A percentile compares a stretch with the other conserved stretches of the same genome.
These are phyloP conservation scores for Dillenia turbinata DNA, from an alignment of 164 flowering plant genomes.

Conservation along the genomic window DNA sequence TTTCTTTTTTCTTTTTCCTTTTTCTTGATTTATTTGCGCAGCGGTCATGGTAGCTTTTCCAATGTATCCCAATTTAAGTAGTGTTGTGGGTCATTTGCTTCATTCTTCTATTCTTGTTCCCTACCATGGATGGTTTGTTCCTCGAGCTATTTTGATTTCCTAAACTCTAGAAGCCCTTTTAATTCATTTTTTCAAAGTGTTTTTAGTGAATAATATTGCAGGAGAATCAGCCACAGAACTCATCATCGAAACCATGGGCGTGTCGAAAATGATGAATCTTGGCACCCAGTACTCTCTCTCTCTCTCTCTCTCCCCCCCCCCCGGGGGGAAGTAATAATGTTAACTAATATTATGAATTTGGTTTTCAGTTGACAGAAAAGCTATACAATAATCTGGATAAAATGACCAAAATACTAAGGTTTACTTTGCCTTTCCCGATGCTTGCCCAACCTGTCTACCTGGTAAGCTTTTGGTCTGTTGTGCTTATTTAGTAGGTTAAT, in stretches of 20 bases:
- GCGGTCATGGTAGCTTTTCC: conserved; percentile 90
- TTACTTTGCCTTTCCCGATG: conserved; percentile 69
- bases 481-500: neutral
- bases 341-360: no score
- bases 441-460: conserved; percentile 78
- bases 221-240: conserved; percentile 90
- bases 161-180: neutral
- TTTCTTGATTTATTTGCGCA: conserved; percentile 17
- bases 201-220: conserved; percentile 17
- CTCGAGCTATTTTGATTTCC: neutral
- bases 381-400: conserved; percentile 48
- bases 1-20: neutral
- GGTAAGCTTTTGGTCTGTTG: conserved; percentile 29
- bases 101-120: conserved; percentile 88
- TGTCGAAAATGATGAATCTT: conserved; percentile 85
- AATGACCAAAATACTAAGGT: conserved; percentile 41
- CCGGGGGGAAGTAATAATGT: neutral
- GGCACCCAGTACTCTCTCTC: conserved; percentile 58
- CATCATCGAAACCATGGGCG: conserved; percentile 88
- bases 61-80: conserved; percentile 48
- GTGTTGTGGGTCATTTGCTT: conserved; percentile 67
- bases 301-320: neutral
- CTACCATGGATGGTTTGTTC: conserved; percentile 74
- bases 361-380: conserved; percentile 59
- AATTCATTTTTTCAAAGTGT: neutral